A percentile compares a stretch with the other conserved stretches of the same genome.
Evolutionary conservation across 257 asterid species (phyloP).

Genomic region (Sherardia arvensis): DNA sequence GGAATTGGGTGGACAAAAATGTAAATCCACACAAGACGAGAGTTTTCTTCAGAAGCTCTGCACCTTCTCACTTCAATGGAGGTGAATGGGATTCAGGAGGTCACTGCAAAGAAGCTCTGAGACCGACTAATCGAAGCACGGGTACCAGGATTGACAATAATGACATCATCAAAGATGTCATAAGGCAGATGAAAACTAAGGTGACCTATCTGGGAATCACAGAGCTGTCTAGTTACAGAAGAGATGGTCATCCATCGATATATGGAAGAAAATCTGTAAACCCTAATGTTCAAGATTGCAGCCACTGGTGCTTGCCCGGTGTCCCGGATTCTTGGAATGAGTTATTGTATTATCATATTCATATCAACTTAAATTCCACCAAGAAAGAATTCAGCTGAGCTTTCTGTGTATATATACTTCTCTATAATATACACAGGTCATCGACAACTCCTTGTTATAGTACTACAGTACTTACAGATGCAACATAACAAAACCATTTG

Average conservation of each 20-base stretch:
- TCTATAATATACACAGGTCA: not conserved
- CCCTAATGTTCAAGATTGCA: conserved; percentile 67
- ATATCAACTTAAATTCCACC: not conserved
- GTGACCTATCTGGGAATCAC: conserved; percentile 63
- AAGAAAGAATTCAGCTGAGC: not conserved
- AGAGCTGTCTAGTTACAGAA: conserved; percentile 56
- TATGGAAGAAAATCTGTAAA: conserved; percentile 43
- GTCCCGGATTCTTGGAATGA: conserved; percentile 94
- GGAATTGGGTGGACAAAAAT: conserved; percentile 68
- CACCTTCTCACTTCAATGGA: conserved; percentile 97
- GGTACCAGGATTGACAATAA: conserved; percentile 43
- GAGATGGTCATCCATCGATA: conserved; percentile 85
- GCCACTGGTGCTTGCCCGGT: conserved; percentile 99
- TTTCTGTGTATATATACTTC: not conserved
- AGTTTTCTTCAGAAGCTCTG: conserved; percentile 79
- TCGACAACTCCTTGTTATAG: not conserved
- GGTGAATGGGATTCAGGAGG: conserved; percentile 90
- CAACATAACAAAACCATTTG: not conserved
- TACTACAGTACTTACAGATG: not conserved
- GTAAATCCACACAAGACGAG: conserved; percentile 54
- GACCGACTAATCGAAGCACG: conserved; percentile 38
- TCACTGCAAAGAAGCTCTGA: conserved; percentile 71
- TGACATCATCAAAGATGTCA: conserved; percentile 42
- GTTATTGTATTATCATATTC: conserved; percentile 47
- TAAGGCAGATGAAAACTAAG: conserved; percentile 56